Evolutionary conservation across 345 rosid species (phyloP).

Genomic region (Hibiscus tridactylites): DNA sequence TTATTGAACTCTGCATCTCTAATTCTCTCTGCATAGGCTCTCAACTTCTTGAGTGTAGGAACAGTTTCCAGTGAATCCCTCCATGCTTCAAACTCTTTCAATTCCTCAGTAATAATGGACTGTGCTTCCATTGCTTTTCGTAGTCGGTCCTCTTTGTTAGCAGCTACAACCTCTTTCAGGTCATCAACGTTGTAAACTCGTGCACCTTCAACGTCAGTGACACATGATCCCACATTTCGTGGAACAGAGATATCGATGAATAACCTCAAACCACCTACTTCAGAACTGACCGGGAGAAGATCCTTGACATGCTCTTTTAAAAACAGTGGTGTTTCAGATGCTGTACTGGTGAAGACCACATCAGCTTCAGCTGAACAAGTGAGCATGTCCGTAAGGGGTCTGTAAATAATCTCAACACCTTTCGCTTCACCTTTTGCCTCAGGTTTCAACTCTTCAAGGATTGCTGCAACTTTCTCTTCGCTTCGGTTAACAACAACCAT

Average conservation of each 20-base stretch:
- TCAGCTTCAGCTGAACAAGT: constrained; percentile 73
- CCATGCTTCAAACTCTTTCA: constrained; percentile 90
- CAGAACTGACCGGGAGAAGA: constrained; percentile 44
- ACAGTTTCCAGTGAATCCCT: constrained; percentile 92
- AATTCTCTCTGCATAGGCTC: constrained; percentile 93
- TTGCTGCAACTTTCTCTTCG: constrained; percentile 70
- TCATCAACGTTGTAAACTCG: constrained; percentile 84
- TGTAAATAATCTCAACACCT: constrained; percentile 56
- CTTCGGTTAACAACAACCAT: constrained; percentile 62
- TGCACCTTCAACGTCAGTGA: constrained; percentile 39
- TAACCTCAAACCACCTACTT: constrained; percentile 59
- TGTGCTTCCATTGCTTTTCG: constrained; percentile 95
- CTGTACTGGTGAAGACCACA: constrained; percentile 89
- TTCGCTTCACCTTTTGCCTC: constrained; percentile 31
- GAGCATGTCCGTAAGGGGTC: constrained; percentile 66
- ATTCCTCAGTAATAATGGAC: constrained; percentile 63
- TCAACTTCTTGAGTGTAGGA: constrained; percentile 86
- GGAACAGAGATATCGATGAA: constrained; percentile 90
- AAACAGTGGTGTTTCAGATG: constrained; percentile 71
- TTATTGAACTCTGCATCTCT: constrained; percentile 70
- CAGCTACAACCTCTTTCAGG: constrained; percentile 98
- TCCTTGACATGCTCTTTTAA: constrained; percentile 52
- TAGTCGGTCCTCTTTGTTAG: constrained; percentile 88
- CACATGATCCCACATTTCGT: constrained; percentile 80
- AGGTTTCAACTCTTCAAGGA: constrained; percentile 59